These are phyloP conservation scores for Naganishia vishniacii DNA, from an alignment of 768 basidiomycete species.

Conservation along the genomic window DNA sequence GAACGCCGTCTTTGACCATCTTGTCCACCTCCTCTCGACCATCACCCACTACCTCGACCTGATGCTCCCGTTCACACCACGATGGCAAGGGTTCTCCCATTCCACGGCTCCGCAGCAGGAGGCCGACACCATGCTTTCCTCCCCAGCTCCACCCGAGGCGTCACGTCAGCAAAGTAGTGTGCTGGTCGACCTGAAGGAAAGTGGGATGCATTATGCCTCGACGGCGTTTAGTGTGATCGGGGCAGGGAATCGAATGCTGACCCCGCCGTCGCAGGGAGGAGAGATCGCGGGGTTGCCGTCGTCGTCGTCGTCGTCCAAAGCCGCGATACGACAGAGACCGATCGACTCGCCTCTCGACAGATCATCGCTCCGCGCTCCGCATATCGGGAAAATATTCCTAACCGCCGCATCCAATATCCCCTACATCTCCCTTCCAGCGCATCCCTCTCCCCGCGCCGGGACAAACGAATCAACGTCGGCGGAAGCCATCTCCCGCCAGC, in stretches of 20 bases:
- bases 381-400: background rate
- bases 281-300: too few relatives aligned
- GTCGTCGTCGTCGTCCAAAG: background rate
- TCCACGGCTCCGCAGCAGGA: background rate
- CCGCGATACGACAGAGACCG: background rate
- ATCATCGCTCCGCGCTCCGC: background rate
- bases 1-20: conserved; percentile 39
- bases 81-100: conserved; percentile 10
- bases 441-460: background rate
- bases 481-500: background rate
- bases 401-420: background rate
- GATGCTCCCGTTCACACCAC: conserved; percentile 36
- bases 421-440: background rate
- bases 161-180: background rate
- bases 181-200: conserved; percentile 3
- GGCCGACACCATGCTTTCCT: background rate
- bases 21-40: conserved; percentile 39
- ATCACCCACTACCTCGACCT: conserved; percentile 42
- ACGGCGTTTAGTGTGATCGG: background rate
- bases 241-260: background rate
- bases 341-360: background rate
- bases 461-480: too few relatives aligned
- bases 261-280: background rate
- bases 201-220: conserved; percentile 4
- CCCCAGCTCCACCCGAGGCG: background rate